These are phyloP conservation scores for Lentinula aciculospora DNA, from an alignment of 768 basidiomycete genomes.

Conservation along the genomic window DNA sequence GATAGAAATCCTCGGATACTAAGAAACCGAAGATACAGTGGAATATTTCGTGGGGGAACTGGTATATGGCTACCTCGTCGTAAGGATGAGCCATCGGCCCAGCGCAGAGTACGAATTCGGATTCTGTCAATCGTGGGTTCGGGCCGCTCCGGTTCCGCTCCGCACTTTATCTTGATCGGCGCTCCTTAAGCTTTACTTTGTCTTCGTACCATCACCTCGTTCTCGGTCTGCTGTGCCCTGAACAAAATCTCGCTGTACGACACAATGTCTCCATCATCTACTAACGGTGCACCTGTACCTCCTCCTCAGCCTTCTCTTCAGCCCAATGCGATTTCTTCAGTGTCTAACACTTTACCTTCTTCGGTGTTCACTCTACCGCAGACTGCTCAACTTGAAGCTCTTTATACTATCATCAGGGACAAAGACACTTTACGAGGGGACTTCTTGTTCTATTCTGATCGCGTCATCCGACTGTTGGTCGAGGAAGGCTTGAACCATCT, in stretches of 20 bases:
- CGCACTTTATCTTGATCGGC: neutral
- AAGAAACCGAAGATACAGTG: neutral
- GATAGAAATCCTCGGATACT: neutral
- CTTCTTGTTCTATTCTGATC: conserved; percentile 93
- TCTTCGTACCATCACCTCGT: neutral
- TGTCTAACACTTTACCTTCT: conserved; percentile 44
- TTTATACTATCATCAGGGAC: conserved; percentile 93
- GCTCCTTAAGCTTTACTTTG: neutral
- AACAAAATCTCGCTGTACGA: neutral
- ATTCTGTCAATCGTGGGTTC: neutral
- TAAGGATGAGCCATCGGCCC: neutral
- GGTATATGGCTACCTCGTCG: conserved; percentile 4
- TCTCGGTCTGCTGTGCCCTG: neutral
- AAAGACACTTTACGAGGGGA: conserved; percentile 86
- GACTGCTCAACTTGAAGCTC: conserved; percentile 89
- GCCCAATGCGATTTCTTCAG: neutral
- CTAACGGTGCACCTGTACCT: neutral
- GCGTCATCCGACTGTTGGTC: conserved; percentile 81
- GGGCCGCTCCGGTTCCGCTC: neutral
- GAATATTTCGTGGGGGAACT: neutral
- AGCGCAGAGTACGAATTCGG: too few relatives aligned
- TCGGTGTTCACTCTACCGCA: conserved; percentile 88
- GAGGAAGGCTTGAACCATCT: conserved; percentile 90
- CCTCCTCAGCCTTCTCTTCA: conserved; percentile 6
- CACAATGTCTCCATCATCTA: neutral